phyloP scores from a whole-genome alignment of 257 asterid species.

The Solanum acaule region DNA sequence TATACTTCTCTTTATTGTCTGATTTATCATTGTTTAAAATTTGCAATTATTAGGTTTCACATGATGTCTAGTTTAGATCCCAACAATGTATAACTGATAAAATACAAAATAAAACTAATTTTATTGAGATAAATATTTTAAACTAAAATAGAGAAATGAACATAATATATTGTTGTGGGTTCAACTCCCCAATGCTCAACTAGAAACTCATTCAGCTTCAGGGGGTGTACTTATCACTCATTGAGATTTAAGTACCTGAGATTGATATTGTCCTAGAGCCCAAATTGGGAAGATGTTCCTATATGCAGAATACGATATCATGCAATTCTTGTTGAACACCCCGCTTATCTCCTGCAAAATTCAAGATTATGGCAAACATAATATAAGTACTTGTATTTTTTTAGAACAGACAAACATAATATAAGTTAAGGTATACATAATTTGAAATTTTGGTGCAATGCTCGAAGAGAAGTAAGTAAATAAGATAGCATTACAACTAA shows the following conservation, averaged over 20 bases:
- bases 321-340: conserved; percentile 3
- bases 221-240: not conserved
- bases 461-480: not conserved
- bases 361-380: not conserved
- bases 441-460: not conserved
- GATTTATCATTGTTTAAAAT: too few relatives aligned
- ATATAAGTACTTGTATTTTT: not conserved
- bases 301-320: conserved; percentile 9
- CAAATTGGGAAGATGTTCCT: conserved; percentile 10
- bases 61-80: not conserved
- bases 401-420: not conserved
- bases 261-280: conserved; percentile 12
- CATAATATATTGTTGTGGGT: not conserved
- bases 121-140: not conserved
- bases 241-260: not conserved
- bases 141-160: not conserved
- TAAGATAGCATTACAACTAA: too few relatives aligned
- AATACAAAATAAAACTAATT: not conserved
- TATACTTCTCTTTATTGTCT: not conserved
- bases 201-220: not conserved
- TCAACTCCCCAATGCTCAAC: not conserved
- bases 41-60: not conserved
- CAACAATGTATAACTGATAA: not conserved
- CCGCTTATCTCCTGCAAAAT: not conserved
- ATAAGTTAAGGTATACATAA: not conserved